Percentiles rank a stretch among this genome's conserved stretches.
These are phyloP conservation scores for Schizophyllum commune DNA, from an alignment of 1,284 basidiomycete genomes.

Conservation along the genomic window DNA sequence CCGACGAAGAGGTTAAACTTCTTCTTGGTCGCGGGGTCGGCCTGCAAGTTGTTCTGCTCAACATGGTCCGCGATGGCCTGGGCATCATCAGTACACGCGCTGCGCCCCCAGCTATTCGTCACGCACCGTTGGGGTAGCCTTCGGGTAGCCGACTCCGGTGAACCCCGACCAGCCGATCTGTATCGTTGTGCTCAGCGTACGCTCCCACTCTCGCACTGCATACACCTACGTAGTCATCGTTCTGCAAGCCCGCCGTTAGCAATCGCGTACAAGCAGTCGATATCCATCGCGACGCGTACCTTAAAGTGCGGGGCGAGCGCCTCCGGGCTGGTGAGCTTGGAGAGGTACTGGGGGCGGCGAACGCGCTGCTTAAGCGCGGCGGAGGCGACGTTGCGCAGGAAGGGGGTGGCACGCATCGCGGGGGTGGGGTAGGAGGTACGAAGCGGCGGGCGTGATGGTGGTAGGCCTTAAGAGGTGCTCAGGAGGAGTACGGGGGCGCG, in stretches of 20 bases:
- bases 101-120: background rate
- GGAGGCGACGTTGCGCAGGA: slow-evolving; percentile 14
- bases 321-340: slow-evolving; percentile 29
- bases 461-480: background rate
- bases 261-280: background rate
- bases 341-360: slow-evolving; percentile 28
- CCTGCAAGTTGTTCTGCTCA: slow-evolving; percentile 35
- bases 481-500: background rate
- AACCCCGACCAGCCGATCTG: slow-evolving; percentile 24
- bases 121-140: slow-evolving; percentile 33
- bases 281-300: slow-evolving; percentile 17
- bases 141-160: slow-evolving; percentile 45
- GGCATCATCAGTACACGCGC: background rate
- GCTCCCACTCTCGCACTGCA: background rate
- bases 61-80: slow-evolving; percentile 43
- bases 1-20: slow-evolving; percentile 47
- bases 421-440: background rate
- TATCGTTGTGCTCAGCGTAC: background rate
- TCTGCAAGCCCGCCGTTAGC: slow-evolving; percentile 16
- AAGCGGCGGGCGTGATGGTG: background rate
- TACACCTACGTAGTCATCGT: slow-evolving; percentile 35
- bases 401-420: background rate
- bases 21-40: slow-evolving; percentile 34
- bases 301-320: slow-evolving; percentile 39
- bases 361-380: slow-evolving; percentile 33